A percentile compares a stretch with the other conserved stretches of the same genome.
Conservation (phyloP, 1,284 basidiomycete species). For the Taiwanofungus camphoratus region DNA sequence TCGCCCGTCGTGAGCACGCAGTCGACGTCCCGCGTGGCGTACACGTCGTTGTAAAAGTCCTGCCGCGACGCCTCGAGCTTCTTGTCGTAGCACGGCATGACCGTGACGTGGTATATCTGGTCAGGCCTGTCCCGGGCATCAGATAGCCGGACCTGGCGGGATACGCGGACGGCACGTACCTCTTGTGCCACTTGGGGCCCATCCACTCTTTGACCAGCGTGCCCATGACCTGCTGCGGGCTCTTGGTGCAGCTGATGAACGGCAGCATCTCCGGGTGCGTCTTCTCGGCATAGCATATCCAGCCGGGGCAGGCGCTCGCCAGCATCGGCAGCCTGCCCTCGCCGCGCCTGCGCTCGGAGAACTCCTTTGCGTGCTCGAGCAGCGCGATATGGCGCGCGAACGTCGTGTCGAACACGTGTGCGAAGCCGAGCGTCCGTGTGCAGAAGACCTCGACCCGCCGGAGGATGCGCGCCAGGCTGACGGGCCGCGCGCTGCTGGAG, state of each 20-base stretch:
- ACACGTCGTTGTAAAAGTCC: constrained; percentile 81
- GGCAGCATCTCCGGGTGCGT: constrained; percentile 92
- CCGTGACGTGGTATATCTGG: constrained; percentile 90
- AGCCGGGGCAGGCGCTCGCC: constrained; percentile 95
- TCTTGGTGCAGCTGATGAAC: constrained; percentile 85
- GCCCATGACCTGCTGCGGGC: constrained; percentile 93
- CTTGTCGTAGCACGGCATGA: constrained; percentile 99
- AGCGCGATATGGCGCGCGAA: constrained; percentile 89
- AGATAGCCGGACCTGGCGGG: constrained; percentile 8
- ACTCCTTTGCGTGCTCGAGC: constrained; percentile 80
- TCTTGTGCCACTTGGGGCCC: constrained; percentile 54
- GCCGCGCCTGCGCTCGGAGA: constrained; percentile 56
- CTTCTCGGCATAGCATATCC: constrained; percentile 99
- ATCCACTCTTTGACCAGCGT: constrained; percentile 88
- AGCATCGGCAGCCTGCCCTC: constrained; percentile 74
- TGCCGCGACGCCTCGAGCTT: constrained; percentile 95
- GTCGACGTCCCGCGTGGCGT: constrained; percentile 88
- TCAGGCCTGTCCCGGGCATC: constrained; percentile 50
- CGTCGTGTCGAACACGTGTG: constrained; percentile 86
- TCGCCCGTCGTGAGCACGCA: constrained; percentile 98
- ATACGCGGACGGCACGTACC: constrained; percentile 38
- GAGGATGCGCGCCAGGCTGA: constrained; percentile 57
- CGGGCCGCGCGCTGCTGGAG: constrained; percentile 38
- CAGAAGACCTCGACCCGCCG: constrained; percentile 66
- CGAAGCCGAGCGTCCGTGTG: constrained; percentile 56